A percentile compares a stretch with the other conserved stretches of the same genome.
Conservation (phyloP, 2,329 filamentous ascomycete species). For the Apiospora aurea region DNA sequence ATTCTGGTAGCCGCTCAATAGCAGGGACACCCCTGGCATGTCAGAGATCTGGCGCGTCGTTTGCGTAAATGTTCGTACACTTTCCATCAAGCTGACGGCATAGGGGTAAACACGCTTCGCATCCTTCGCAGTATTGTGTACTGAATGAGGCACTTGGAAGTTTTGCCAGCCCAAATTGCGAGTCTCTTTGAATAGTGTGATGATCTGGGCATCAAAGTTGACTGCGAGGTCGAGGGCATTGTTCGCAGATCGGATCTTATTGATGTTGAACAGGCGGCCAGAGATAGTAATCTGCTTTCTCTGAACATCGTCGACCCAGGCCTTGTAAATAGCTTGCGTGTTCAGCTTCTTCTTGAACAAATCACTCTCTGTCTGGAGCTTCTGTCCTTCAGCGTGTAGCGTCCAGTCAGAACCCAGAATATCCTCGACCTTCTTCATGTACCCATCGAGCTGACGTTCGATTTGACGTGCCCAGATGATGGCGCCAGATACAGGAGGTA, state of each 20-base stretch:
- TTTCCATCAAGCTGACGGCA: constrained; percentile 98
- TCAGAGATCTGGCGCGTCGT: constrained; percentile 83
- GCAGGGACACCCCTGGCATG: constrained; percentile 86
- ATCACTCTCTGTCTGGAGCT: constrained; percentile 88
- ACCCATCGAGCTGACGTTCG: constrained; percentile 91
- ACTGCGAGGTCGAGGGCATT: constrained; percentile 88
- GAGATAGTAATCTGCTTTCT: constrained; percentile 89
- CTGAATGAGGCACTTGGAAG: constrained; percentile 90
- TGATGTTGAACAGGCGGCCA: constrained; percentile 89
- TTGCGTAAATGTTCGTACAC: constrained; percentile 90
- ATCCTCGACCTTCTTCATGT: constrained; percentile 99
- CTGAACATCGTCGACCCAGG: constrained; percentile 91
- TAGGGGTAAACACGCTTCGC: constrained; percentile 99
- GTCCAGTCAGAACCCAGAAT: constrained; percentile 96
- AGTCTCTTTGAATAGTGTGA: constrained; percentile 98
- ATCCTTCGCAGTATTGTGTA: constrained; percentile 96
- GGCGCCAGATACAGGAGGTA: constrained; percentile 93
- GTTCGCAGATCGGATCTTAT: constrained; percentile 86
- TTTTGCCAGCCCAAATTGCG: constrained; percentile 95
- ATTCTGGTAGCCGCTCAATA: constrained; percentile 90
- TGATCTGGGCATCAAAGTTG: constrained; percentile 97
- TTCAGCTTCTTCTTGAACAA: constrained; percentile 97
- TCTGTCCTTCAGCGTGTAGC: constrained; percentile 92
- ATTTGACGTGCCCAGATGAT: constrained; percentile 99
- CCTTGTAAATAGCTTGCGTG: constrained; percentile 91